phyloP scores from a whole-genome alignment of 306 rosid species.

The Rosa chinensis region DNA sequence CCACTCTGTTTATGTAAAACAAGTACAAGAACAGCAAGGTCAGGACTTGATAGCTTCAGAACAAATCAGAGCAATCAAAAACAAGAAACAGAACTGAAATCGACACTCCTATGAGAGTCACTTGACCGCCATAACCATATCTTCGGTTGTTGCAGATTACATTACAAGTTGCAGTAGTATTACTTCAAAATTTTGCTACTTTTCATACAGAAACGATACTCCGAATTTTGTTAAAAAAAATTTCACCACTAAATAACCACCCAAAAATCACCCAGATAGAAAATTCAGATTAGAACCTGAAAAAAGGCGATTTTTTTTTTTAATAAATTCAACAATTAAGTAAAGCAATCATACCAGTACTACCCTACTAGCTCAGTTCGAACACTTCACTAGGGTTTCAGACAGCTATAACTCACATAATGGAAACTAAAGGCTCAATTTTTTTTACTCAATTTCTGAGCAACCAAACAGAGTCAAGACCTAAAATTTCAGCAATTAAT shows the following conservation, averaged over 20 bases:
- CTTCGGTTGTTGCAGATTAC: background rate
- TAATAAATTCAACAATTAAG: background rate
- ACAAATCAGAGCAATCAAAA: background rate
- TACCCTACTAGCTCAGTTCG: background rate
- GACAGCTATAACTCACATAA: background rate
- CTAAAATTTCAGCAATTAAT: conserved; percentile 3
- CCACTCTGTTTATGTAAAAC: conserved; percentile 29
- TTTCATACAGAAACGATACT: too few relatives aligned
- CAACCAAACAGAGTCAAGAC: conserved; percentile 16
- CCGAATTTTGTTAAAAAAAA: too few relatives aligned
- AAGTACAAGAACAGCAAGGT: background rate
- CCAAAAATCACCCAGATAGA: background rate
- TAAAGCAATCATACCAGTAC: conserved; percentile 1
- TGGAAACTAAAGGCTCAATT: background rate
- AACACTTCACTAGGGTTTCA: background rate
- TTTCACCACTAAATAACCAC: background rate
- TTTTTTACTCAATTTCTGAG: conserved; percentile 16
- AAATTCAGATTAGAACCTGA: background rate
- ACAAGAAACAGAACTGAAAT: background rate
- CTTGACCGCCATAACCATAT: background rate
- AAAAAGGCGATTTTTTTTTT: background rate
- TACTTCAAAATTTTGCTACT: background rate
- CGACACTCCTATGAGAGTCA: background rate
- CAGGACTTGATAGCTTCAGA: background rate
- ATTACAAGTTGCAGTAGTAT: background rate